Evolutionary conservation across 331 rosid genomes (phyloP), one percentile per base, ranked within the genome.

Genomic region (Stylosanthes scabra): DNA sequence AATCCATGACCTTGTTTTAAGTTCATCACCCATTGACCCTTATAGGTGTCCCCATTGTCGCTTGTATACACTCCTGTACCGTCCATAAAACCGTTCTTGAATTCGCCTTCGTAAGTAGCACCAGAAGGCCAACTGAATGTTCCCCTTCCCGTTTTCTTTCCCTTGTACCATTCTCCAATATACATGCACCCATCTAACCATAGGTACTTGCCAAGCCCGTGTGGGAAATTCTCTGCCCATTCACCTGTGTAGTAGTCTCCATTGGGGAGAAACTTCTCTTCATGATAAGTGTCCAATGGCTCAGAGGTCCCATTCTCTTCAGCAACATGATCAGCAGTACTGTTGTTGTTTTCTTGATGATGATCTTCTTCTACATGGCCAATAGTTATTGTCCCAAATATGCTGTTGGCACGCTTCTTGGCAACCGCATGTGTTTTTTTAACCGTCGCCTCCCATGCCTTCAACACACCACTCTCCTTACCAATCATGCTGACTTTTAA

Each of bases 401-500:
- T 78, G 83, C 87, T 91, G 51, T 93, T 86, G 15, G 98, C 97
- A 14, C 97, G 93, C 63, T 83, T 89, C 40, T 87, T 93, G 0
- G 97, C 87, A 11, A 76, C 96, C 4, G 92, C 94, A 3, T 86
- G 91, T 0, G 96, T 93, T 66, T 68, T 89, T 34, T 93, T 88
- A 41, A 93, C 64, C 1, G 98, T 93, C 16, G 93, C 92, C 68
- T 93, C 97, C 97, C 96, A 91, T 72, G 94, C 97, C 91, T 88
- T 93, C 54, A 85, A 31, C 46, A 87, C 94, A 12, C 88, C 82
- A n/a, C 84, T 83, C 0, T 89, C 96, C 80, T 64, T 84, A 56
- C 86, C 81, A 14, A 83, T 89, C 94, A 91, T 93, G 29, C 58
- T 57, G 20, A 46, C 11, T 4, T 29, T 46, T 11, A 66, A 15